phyloP scores from a whole-genome alignment of 2,329 filamentous ascomycete species.

The Diaporthe vaccinii region DNA sequence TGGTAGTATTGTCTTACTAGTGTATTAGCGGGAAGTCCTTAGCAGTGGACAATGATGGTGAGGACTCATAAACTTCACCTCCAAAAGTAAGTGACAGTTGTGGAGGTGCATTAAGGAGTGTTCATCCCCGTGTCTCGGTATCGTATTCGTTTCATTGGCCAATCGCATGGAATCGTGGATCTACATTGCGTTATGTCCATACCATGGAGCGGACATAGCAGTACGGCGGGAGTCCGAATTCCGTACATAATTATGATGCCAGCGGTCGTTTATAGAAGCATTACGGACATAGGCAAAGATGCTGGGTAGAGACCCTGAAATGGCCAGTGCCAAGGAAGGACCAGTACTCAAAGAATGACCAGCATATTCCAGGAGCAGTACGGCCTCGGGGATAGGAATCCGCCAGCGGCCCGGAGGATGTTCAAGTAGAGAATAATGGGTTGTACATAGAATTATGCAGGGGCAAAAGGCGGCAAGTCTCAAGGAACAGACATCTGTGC shows the following conservation, averaged over 20 bases:
- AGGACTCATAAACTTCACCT: background rate
- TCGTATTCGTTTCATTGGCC: constrained; percentile 5
- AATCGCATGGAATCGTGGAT: background rate
- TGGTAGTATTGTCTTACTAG: background rate
- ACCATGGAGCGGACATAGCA: background rate
- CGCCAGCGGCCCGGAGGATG: too few species aligned
- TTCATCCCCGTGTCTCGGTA: background rate
- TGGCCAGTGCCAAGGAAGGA: too few species aligned
- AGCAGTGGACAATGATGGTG: background rate
- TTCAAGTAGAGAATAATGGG: too few species aligned
- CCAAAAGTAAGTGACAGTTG: background rate
- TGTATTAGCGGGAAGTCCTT: background rate
- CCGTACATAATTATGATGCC: background rate
- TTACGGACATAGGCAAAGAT: background rate
- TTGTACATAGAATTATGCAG: too few species aligned
- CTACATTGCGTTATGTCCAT: background rate
- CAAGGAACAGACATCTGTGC: too few species aligned
- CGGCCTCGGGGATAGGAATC: too few species aligned
- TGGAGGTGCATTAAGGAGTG: background rate
- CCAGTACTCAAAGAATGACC: too few species aligned
- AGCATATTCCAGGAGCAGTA: background rate
- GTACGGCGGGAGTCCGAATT: background rate
- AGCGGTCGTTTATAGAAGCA: background rate
- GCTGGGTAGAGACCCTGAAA: too few species aligned
- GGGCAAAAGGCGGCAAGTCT: too few species aligned